Evolutionary conservation across 306 rosid species (phyloP).

Genomic region (Arachis hypogaea): DNA sequence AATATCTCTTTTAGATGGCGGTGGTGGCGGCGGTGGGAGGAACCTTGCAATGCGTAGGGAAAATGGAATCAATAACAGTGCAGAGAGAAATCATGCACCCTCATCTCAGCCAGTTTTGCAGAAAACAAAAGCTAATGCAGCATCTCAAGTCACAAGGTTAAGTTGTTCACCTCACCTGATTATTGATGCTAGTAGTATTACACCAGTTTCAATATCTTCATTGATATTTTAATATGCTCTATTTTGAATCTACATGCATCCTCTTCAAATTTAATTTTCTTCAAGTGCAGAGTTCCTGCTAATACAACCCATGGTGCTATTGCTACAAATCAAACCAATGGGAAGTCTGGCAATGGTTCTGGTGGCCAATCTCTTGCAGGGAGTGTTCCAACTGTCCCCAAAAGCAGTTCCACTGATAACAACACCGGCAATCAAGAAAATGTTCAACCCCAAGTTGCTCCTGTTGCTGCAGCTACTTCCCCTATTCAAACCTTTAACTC

Average conservation of each 20-base stretch:
- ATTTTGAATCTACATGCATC: slow-evolving; percentile 8
- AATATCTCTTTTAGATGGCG: slow-evolving; percentile 56
- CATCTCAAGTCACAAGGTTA: slow-evolving; percentile 56
- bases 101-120: slow-evolving; percentile 45
- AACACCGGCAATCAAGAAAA: slow-evolving; percentile 43
- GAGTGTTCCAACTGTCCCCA: slow-evolving; percentile 33
- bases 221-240: neutral
- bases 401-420: slow-evolving; percentile 43
- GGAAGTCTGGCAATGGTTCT: slow-evolving; percentile 43
- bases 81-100: slow-evolving; percentile 51
- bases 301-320: slow-evolving; percentile 48
- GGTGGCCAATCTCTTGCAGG: slow-evolving; percentile 42
- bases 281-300: slow-evolving; percentile 52
- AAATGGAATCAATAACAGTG: slow-evolving; percentile 54
- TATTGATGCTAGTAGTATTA: neutral
- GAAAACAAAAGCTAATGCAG: slow-evolving; percentile 49
- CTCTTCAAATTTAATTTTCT: slow-evolving; percentile 6
- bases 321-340: slow-evolving; percentile 57
- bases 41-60: slow-evolving; percentile 55
- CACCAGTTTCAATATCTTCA: neutral
- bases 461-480: slow-evolving; percentile 45
- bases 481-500: slow-evolving; percentile 39
- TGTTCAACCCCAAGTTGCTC: slow-evolving; percentile 46
- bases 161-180: slow-evolving; percentile 7
- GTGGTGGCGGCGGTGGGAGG: slow-evolving; percentile 49